Evolutionary conservation across 2,329 filamentous ascomycete species (phyloP), one percentile per base, ranked within the genome.

Genomic region (Xenosphaeropsis pyriputrescens): DNA sequence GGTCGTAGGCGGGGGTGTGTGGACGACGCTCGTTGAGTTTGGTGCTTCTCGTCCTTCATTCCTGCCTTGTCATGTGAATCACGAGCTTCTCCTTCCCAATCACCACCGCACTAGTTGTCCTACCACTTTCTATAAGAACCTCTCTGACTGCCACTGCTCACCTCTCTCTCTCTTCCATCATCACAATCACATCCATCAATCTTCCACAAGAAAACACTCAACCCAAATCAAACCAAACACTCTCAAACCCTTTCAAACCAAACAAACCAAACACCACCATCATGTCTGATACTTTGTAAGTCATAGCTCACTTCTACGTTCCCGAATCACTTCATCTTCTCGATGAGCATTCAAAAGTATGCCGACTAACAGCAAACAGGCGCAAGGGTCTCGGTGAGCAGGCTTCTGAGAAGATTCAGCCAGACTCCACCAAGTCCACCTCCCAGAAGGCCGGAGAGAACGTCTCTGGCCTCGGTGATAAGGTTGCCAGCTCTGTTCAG

Each of bases 341-440:
- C 9, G 31, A 5, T 11, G 14, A 32, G 13, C 31, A 3, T 32
- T 32, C 12, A 32, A 15, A 11, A 7, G 12, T 15, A 18, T 7
- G 14, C 13, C 5, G 34, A 33, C 43, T 43, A 36, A 47, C 35
- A 33, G 15, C 15, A 9, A 11, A 2, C 13, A 46, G 63, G 47
- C 67, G 67, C 58, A 68, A 71, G 57, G 55, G 53, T 47, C 53
- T 66, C 52, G 55, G 57, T 46, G 62, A 67, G 50, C 67, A 71
- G 55, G 57, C 55, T 45, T 42, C 52, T 37, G 64, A 70, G 56
- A 64, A 63, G 56, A 40, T 68, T 43, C 70, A 64, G 46, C 68
- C 68, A 39, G 64, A 72, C 57, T 65, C 60, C 48, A 60, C 68
- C 54, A 72, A 72, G 61, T 63, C 63, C 30, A 62, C 57, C 44